Conservation (phyloP, 2,329 filamentous ascomycete species). For the Diaporthe sp. region DNA sequence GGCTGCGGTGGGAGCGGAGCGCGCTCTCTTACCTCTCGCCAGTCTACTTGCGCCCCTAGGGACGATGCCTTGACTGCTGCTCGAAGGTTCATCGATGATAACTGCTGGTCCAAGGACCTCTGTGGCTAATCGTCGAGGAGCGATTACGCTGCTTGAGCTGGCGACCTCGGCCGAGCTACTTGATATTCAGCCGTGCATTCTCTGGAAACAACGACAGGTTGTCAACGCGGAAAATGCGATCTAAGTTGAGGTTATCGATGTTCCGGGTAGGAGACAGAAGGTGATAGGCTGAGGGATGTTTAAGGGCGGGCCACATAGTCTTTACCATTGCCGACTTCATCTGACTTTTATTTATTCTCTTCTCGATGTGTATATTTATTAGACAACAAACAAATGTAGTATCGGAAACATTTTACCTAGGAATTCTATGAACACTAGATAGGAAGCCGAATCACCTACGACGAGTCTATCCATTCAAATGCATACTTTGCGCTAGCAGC, state of each 20-base stretch:
- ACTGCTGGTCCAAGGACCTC: not conserved
- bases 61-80: not conserved
- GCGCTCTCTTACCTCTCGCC: conserved; percentile 5
- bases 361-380: not conserved
- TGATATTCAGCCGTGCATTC: not conserved
- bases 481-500: not conserved
- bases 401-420: not conserved
- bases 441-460: not conserved
- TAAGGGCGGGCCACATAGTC: not conserved
- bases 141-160: not conserved
- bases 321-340: not conserved
- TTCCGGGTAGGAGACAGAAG: not conserved
- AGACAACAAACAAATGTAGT: not conserved
- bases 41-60: not conserved
- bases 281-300: not conserved
- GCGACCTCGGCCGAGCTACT: not conserved
- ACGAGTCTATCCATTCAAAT: not conserved
- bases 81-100: conserved; percentile 6
- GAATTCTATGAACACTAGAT: not conserved
- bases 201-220: not conserved
- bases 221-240: not conserved
- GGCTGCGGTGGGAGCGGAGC: not conserved
- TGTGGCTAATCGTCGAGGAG: not conserved
- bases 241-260: not conserved
- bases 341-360: not conserved